Evolutionary conservation across 257 asterid genomes (phyloP).

Genomic region (Capsicum chinense): DNA sequence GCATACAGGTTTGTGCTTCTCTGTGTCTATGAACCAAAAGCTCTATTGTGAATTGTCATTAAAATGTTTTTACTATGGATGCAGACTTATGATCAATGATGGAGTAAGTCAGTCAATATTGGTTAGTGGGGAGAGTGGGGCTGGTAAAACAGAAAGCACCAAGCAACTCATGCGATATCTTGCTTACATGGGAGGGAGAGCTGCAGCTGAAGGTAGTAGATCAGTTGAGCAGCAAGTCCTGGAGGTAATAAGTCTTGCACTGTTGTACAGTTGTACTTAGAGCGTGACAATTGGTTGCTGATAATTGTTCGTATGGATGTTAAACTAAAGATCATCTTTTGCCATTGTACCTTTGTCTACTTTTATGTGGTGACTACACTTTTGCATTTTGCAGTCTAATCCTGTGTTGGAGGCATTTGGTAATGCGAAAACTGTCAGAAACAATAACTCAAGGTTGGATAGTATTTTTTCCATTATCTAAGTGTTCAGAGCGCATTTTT

Average conservation of each 20-base stretch:
- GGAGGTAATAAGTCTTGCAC: conserved; percentile 64
- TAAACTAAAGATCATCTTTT: neutral
- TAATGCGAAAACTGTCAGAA: conserved; percentile 97
- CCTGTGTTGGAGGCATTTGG: conserved; percentile 99
- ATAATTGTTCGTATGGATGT: neutral
- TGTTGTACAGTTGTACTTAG: neutral
- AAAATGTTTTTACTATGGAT: conserved; percentile 27
- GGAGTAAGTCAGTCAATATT: conserved; percentile 92
- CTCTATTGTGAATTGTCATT: conserved; percentile 19
- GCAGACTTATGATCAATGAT: conserved; percentile 94
- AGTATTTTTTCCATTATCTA: conserved; percentile 20
- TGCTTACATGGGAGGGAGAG: conserved; percentile 99
- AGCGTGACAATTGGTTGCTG: neutral
- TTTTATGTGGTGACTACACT: neutral
- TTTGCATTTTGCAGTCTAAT: conserved; percentile 70
- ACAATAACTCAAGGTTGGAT: conserved; percentile 90
- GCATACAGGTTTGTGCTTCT: conserved; percentile 77
- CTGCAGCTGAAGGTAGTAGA: conserved; percentile 87
- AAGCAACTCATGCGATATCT: conserved; percentile 94
- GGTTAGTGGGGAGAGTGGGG: conserved; percentile 99
- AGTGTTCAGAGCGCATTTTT: conserved; percentile 19
- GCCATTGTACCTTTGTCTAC: neutral
- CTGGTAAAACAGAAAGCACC: conserved; percentile 99
- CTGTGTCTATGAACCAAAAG: neutral
- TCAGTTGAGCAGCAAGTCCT: conserved; percentile 95